Conservation (phyloP, 75 land plant species). For the Cunninghamia lanceolata region DNA sequence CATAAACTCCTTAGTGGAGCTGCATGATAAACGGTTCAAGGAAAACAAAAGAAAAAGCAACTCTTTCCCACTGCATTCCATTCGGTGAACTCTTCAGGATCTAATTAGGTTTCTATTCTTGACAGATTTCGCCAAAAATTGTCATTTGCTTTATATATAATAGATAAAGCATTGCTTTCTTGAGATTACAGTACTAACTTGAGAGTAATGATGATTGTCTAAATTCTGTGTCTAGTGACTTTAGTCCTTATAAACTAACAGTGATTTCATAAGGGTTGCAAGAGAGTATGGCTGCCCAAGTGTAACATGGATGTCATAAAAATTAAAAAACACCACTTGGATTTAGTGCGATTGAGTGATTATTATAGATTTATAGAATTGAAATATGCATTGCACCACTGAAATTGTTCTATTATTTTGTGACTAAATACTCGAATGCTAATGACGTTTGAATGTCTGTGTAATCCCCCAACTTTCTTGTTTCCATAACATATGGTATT, state of each 20-base stretch:
- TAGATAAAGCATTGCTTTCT: background rate
- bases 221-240: no score
- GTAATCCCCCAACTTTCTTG: background rate
- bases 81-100: background rate
- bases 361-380: no score
- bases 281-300: background rate
- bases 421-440: no score
- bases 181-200: background rate
- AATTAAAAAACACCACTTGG: background rate
- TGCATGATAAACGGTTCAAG: background rate
- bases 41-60: background rate
- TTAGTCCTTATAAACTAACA: background rate
- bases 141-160: background rate
- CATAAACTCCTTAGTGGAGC: background rate
- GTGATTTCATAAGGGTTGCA: background rate
- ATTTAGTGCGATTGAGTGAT: background rate
- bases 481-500: no score
- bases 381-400: background rate
- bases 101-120: background rate
- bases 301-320: background rate
- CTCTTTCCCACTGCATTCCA: background rate
- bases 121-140: background rate
- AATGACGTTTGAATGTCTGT: background rate
- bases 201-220: background rate
- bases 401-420: no score